Conservation (phyloP, 257 asterid species). For the Coffea canephora region DNA sequence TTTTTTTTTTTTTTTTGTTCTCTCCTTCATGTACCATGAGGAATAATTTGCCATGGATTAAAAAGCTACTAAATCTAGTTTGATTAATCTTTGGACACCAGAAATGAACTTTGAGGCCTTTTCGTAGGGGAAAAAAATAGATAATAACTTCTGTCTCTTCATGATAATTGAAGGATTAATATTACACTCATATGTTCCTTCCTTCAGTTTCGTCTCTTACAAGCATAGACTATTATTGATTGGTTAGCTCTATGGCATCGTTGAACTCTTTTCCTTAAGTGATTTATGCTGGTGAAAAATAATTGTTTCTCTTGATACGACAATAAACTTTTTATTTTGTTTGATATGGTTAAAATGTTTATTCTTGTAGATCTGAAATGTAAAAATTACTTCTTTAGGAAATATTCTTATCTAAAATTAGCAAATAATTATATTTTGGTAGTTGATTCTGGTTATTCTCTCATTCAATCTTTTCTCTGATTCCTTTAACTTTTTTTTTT, state of each 20-base stretch:
- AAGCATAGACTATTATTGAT: background rate
- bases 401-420: background rate
- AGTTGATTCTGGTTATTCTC: background rate
- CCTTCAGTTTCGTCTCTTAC: background rate
- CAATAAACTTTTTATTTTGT: background rate
- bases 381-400: background rate
- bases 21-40: background rate
- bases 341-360: background rate
- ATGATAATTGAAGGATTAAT: background rate
- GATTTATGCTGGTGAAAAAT: background rate
- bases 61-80: background rate
- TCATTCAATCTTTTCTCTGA: slow-evolving; percentile 7
- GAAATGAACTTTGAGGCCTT: background rate
- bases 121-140: background rate
- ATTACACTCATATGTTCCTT: background rate
- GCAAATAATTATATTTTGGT: background rate
- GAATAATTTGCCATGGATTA: background rate
- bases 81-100: background rate
- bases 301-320: background rate
- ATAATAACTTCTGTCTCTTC: background rate
- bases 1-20: too few species aligned
- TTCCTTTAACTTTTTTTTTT: slow-evolving; percentile 18
- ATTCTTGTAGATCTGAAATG: background rate
- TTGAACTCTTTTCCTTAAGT: background rate
- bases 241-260: background rate